Evolutionary conservation across 495 filamentous ascomycete genomes (phyloP).

Genomic region (Tetracladium setigerum): DNA sequence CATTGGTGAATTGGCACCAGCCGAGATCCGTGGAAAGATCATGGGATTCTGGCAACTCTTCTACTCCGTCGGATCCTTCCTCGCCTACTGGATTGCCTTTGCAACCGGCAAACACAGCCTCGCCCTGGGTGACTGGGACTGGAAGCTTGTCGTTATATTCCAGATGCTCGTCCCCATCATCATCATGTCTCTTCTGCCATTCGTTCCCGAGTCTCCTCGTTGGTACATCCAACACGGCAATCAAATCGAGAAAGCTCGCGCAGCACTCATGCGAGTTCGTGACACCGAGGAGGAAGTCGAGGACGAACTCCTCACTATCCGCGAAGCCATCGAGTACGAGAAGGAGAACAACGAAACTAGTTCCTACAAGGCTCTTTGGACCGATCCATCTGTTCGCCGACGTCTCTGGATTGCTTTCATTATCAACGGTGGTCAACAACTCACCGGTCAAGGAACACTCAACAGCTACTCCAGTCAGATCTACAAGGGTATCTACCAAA

Average conservation of each 20-base stretch:
- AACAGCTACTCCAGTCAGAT: conserved; percentile 58
- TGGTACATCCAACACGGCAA: conserved; percentile 69
- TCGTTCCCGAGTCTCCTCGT: conserved; percentile 72
- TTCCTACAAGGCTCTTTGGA: conserved; percentile 63
- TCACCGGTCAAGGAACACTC: conserved; percentile 46
- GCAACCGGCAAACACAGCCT: conserved; percentile 28
- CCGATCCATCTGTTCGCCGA: conserved; percentile 61
- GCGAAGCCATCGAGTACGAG: conserved; percentile 68
- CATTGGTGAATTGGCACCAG: conserved; percentile 57
- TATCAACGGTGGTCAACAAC: conserved; percentile 65
- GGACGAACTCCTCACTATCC: conserved; percentile 73
- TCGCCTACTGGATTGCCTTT: conserved; percentile 79
- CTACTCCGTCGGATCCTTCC: conserved; percentile 73
- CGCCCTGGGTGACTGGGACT: conserved; percentile 64
- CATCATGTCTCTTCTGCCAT: conserved; percentile 58
- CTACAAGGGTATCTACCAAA: conserved; percentile 55
- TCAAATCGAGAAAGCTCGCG: conserved; percentile 56
- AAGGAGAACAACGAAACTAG: conserved; percentile 61
- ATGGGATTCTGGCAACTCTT: conserved; percentile 73
- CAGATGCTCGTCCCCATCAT: conserved; percentile 53
- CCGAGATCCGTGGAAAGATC: conserved; percentile 54
- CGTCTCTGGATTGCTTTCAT: conserved; percentile 55
- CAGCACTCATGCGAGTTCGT: conserved; percentile 50
- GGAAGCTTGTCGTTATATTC: conserved; percentile 47
- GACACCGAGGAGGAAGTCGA: conserved; percentile 55